Conservation (phyloP, 176 grass and related monocot genomes). For the Bothriochloa decipiens region DNA sequence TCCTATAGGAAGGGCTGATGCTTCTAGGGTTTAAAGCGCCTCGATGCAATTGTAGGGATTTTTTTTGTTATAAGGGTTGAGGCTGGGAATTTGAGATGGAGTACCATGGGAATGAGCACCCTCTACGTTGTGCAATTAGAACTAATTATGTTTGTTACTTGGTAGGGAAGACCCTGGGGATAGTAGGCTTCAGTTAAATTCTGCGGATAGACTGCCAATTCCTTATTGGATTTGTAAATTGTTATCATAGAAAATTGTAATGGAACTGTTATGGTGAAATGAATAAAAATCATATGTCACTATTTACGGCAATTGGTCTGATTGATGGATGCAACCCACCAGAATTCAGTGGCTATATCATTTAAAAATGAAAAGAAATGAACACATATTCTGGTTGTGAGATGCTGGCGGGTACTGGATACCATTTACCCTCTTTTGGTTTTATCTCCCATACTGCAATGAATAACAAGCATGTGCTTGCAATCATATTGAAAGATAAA, state of each 20-base stretch:
- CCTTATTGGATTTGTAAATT: constrained; percentile 3
- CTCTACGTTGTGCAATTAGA: constrained; percentile 1
- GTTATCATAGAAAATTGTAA: background rate
- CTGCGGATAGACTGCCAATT: background rate
- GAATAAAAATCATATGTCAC: background rate
- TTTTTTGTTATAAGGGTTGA: background rate
- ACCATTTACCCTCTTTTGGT: background rate
- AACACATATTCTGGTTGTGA: background rate
- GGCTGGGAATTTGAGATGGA: constrained; percentile 11
- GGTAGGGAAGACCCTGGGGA: background rate
- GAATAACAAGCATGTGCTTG: background rate
- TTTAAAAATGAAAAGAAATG: background rate
- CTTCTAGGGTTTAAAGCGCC: constrained; percentile 31
- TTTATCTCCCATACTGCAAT: background rate
- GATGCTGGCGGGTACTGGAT: constrained; percentile 6
- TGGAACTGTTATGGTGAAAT: background rate
- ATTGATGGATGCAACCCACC: background rate
- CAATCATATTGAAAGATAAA: background rate
- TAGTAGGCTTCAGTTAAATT: background rate
- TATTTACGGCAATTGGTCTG: background rate
- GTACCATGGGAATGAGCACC: background rate
- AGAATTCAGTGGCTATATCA: constrained; percentile 8
- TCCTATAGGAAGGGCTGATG: background rate
- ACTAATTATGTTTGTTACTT: constrained; percentile 12
- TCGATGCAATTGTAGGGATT: background rate